Evolutionary conservation across 2,329 filamentous ascomycete species (phyloP).

Genomic region (Byssothecium circinans): DNA sequence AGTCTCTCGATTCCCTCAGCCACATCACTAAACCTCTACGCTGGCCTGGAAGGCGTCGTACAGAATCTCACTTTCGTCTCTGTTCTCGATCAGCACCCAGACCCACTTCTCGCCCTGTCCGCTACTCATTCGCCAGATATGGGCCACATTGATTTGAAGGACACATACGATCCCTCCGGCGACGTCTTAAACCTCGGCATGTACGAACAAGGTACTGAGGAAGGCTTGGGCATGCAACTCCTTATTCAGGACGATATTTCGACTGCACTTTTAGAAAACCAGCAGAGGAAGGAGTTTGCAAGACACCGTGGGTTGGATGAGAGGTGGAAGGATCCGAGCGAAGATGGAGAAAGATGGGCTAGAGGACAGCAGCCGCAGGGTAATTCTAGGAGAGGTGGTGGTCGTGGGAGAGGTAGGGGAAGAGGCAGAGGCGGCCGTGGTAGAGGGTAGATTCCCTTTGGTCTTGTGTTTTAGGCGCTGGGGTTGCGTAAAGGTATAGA

Average conservation of each 20-base stretch:
- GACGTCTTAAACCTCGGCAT: constrained; percentile 49
- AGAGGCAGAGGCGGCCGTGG: background rate
- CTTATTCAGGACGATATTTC: constrained; percentile 43
- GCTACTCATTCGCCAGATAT: constrained; percentile 14
- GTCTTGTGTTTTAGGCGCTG: background rate
- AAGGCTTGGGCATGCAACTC: constrained; percentile 43
- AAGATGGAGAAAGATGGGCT: constrained; percentile 26
- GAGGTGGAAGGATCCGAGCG: constrained; percentile 42
- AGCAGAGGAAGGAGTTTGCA: constrained; percentile 12
- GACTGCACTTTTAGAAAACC: constrained; percentile 21
- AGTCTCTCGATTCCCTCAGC: constrained; percentile 51
- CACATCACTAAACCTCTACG: constrained; percentile 50
- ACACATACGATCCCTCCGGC: constrained; percentile 36
- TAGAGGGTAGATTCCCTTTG: background rate
- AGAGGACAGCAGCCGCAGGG: constrained; percentile 13
- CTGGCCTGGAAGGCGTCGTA: constrained; percentile 51
- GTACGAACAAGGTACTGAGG: constrained; percentile 48
- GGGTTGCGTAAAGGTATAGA: no score
- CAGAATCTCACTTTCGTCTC: constrained; percentile 49
- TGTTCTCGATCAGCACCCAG: constrained; percentile 47
- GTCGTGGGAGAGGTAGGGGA: constrained; percentile 18
- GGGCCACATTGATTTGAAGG: constrained; percentile 25
- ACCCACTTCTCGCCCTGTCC: constrained; percentile 40
- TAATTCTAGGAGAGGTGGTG: constrained; percentile 7
- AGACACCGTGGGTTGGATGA: constrained; percentile 37